Conservation (phyloP, 2,329 filamentous ascomycete species). For the Phoma herbarum region DNA sequence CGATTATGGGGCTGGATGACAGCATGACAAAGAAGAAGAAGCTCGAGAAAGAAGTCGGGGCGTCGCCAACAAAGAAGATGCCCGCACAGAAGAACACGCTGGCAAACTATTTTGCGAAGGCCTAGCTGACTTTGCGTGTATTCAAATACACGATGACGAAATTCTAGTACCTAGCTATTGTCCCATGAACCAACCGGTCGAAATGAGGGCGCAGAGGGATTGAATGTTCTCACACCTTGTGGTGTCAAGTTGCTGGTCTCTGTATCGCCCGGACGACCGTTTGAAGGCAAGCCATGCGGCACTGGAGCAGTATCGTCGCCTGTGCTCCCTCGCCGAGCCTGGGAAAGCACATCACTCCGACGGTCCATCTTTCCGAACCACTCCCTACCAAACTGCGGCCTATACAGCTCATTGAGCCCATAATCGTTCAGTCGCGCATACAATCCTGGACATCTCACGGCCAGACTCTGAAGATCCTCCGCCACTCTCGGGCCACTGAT, state of each 20-base stretch:
- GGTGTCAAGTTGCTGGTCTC: neutral
- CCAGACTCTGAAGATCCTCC: conserved; percentile 2
- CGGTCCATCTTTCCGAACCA: conserved; percentile 2
- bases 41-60: conserved; percentile 15
- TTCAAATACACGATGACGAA: neutral
- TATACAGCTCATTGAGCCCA: conserved; percentile 21
- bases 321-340: neutral
- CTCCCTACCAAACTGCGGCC: conserved; percentile 1
- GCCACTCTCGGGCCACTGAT: neutral
- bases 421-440: conserved; percentile 9
- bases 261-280: neutral
- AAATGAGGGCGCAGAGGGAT: neutral
- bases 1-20: conserved; percentile 66
- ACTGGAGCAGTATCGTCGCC: too few relatives aligned
- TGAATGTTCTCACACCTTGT: neutral
- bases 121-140: neutral
- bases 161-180: neutral
- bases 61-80: conserved; percentile 47
- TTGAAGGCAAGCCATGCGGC: too few relatives aligned
- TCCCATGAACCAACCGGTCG: neutral
- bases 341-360: neutral
- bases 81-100: conserved; percentile 45
- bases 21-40: conserved; percentile 54
- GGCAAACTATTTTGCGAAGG: conserved; percentile 44
- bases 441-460: neutral